These are phyloP conservation scores for Diaporthe helianthi DNA, from an alignment of 2,329 filamentous ascomycete genomes.

Conservation along the genomic window DNA sequence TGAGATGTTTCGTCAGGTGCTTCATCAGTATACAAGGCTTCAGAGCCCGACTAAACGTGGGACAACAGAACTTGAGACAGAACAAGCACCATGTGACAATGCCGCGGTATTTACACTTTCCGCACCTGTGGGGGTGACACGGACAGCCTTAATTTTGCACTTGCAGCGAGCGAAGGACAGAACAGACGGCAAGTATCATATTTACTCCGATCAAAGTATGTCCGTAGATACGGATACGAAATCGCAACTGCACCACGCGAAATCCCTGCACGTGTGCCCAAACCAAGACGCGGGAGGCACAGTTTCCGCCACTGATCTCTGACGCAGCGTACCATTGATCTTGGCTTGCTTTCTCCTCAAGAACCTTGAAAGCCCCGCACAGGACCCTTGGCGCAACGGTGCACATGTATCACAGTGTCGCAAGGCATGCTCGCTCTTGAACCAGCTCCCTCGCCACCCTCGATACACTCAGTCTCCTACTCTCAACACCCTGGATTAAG, in stretches of 20 bases:
- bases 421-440: background rate
- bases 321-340: conserved; percentile 1
- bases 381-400: background rate
- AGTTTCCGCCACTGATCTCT: background rate
- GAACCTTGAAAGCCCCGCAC: conserved; percentile 10
- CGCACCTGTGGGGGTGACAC: too few relatives aligned
- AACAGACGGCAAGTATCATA: background rate
- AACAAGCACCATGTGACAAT: background rate
- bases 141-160: background rate
- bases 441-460: background rate
- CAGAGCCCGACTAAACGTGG: background rate
- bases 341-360: background rate
- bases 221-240: background rate
- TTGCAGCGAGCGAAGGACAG: background rate
- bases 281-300: background rate
- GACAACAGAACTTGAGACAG: background rate
- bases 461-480: background rate
- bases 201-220: too few relatives aligned
- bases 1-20: background rate
- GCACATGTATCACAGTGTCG: too few relatives aligned
- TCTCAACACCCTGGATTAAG: background rate
- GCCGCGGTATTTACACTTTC: background rate
- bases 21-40: background rate
- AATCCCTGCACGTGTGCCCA: too few relatives aligned
- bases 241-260: background rate